Conservation (phyloP, 768 basidiomycete species). For the Filobasidium wieringae region DNA sequence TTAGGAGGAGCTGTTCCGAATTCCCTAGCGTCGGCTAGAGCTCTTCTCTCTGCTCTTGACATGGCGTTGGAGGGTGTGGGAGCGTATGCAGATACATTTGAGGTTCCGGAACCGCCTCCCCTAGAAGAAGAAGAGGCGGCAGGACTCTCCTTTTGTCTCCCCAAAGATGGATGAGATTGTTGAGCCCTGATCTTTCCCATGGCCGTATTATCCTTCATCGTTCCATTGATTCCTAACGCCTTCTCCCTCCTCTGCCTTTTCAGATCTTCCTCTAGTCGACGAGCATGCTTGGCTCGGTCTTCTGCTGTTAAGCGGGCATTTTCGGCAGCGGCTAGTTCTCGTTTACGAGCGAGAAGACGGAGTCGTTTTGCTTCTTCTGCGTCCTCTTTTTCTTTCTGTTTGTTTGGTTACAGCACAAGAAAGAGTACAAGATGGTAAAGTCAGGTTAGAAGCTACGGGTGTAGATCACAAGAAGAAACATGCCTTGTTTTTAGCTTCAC, state of each 20-base stretch:
- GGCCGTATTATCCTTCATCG: background rate
- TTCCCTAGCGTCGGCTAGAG: conserved; percentile 2
- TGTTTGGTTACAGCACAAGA: background rate
- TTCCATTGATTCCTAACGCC: background rate
- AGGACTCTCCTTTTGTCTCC: too few relatives aligned
- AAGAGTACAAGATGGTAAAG: background rate
- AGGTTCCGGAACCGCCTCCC: background rate
- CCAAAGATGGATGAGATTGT: background rate
- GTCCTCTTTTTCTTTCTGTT: conserved; percentile 7
- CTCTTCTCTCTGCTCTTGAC: conserved; percentile 2
- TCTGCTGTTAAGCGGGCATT: background rate
- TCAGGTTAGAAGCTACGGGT: background rate
- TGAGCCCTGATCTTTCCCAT: background rate
- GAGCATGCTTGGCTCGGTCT: background rate
- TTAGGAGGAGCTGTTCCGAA: conserved; percentile 7
- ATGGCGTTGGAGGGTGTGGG: background rate
- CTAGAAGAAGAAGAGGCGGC: background rate
- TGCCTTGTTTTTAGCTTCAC: conserved; percentile 1
- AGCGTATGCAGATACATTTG: background rate
- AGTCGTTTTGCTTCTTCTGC: conserved; percentile 8
- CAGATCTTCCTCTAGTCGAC: background rate
- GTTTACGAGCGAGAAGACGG: conserved; percentile 3
- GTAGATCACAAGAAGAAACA: background rate
- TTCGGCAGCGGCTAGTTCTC: conserved; percentile 5
- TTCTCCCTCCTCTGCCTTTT: background rate